Percentiles rank a stretch among this genome's conserved stretches.
Conservation (phyloP, 176 grass and related monocot species). For the Pontederia crassipes region DNA sequence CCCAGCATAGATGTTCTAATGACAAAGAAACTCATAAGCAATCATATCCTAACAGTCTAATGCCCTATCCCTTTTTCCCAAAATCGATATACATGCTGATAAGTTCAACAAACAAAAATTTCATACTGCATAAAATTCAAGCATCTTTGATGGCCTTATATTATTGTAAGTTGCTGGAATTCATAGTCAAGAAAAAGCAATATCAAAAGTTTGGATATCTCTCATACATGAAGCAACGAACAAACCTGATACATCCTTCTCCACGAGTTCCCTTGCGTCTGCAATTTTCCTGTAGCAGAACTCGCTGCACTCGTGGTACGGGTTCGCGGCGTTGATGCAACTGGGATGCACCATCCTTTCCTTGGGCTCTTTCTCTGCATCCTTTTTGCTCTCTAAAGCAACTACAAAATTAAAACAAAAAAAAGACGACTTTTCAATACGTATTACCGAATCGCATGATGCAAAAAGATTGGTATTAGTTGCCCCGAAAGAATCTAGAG, state of each 20-base stretch:
- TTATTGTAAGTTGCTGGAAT: neutral
- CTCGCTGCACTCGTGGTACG: constrained; percentile 4
- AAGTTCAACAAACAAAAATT: too few species aligned
- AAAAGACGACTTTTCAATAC: neutral
- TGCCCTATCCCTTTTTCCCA: too few species aligned
- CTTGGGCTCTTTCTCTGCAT: neutral
- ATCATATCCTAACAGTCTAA: too few species aligned
- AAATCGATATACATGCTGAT: too few species aligned
- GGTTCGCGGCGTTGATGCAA: constrained; percentile 12
- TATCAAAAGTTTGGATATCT: neutral
- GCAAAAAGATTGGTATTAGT: too few species aligned
- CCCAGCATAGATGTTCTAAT: too few species aligned
- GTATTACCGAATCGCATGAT: too few species aligned
- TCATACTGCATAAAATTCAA: too few species aligned
- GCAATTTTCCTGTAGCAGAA: constrained; percentile 12
- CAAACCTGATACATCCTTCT: constrained; percentile 24
- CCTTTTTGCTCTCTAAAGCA: neutral
- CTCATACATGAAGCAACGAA: neutral
- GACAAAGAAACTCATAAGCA: too few species aligned
- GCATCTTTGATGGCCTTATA: neutral
- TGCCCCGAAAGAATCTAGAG: too few species aligned
- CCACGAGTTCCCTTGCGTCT: constrained; percentile 1
- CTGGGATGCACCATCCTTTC: constrained; percentile 12
- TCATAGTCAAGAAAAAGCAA: constrained; percentile 1
- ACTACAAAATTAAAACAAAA: neutral